phyloP scores from a whole-genome alignment of 805 yeast species.

The Pichia gijzeniarum region DNA sequence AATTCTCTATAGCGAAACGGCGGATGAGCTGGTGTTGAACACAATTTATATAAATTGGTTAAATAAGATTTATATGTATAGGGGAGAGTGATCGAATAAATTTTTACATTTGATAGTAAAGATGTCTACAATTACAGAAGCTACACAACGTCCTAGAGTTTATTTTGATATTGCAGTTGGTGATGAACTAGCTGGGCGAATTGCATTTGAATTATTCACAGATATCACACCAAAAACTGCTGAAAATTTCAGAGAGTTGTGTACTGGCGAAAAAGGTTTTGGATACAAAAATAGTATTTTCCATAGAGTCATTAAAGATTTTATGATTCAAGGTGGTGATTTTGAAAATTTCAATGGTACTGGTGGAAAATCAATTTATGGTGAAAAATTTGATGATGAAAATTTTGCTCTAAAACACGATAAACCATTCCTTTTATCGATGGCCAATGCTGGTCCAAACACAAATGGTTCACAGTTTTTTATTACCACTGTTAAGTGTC shows the following conservation, averaged over 20 bases:
- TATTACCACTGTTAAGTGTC: slow-evolving; percentile 86
- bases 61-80: no score
- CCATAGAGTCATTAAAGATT: slow-evolving; percentile 84
- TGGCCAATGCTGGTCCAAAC: slow-evolving; percentile 96
- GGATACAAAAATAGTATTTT: slow-evolving; percentile 77
- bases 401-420: slow-evolving; percentile 72
- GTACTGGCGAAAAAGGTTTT: slow-evolving; percentile 75
- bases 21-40: background rate
- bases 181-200: slow-evolving; percentile 62
- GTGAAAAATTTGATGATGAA: slow-evolving; percentile 87
- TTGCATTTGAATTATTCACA: slow-evolving; percentile 61
- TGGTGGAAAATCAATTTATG: slow-evolving; percentile 79
- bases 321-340: slow-evolving; percentile 96
- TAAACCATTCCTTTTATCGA: slow-evolving; percentile 80
- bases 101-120: no score
- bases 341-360: slow-evolving; percentile 69
- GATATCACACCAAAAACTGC: slow-evolving; percentile 76
- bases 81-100: no score
- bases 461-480: slow-evolving; percentile 97
- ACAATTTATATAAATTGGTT: background rate
- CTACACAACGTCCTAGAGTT: slow-evolving; percentile 41
- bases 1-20: slow-evolving; percentile 1
- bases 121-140: slow-evolving; percentile 9
- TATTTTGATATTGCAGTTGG: slow-evolving; percentile 78
- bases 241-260: slow-evolving; percentile 81